Evolutionary conservation across 106 monocot genomes (phyloP).

Genomic region (Dactylorhiza incarnata): DNA sequence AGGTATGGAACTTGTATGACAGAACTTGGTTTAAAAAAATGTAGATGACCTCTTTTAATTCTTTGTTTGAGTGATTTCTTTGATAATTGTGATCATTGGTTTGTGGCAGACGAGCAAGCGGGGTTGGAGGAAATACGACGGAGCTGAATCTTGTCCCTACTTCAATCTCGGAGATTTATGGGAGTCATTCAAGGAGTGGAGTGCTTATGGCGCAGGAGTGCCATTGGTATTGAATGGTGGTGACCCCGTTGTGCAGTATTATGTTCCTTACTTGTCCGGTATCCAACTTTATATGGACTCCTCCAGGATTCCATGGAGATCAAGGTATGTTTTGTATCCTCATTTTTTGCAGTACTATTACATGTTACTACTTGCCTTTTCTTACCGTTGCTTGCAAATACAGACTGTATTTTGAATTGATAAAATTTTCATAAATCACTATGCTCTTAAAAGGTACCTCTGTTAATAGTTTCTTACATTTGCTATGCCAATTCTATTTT

Average conservation of each 20-base stretch:
- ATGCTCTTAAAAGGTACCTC: no score
- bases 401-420: no score
- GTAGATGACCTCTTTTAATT: neutral
- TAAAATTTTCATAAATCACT: no score
- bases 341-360: neutral
- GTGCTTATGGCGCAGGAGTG: constrained; percentile 48
- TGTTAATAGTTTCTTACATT: neutral
- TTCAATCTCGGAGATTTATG: constrained; percentile 69
- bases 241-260: constrained; percentile 39
- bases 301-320: constrained; percentile 22
- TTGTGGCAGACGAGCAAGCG: constrained; percentile 34
- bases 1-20: constrained; percentile 22
- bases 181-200: constrained; percentile 71
- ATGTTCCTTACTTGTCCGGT: constrained; percentile 44
- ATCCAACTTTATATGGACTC: constrained; percentile 33
- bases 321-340: constrained; percentile 18
- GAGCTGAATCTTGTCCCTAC: constrained; percentile 26
- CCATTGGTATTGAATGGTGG: constrained; percentile 32
- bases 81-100: neutral
- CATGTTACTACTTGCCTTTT: no score
- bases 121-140: constrained; percentile 31
- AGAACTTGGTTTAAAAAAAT: neutral
- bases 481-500: neutral
- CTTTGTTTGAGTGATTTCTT: constrained; percentile 2
- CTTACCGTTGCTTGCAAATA: no score